A percentile compares a stretch with the other conserved stretches of the same genome.
phyloP scores from a whole-genome alignment of 305 asterid species.

The Ilex paraguariensis region DNA sequence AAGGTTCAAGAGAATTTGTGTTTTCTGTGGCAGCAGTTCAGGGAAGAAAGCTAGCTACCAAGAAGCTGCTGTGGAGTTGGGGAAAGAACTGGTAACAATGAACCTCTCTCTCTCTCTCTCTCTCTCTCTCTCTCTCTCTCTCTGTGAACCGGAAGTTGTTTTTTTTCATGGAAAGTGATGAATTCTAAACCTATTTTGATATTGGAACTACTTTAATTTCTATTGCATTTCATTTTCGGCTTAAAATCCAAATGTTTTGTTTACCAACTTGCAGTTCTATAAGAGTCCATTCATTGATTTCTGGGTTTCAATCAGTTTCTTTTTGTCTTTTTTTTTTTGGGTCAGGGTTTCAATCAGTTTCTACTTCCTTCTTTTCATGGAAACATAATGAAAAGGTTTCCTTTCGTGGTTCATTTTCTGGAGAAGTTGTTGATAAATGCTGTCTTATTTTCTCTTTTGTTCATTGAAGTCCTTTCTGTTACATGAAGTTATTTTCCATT shows the following conservation, averaged over 20 bases:
- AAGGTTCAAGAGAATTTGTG: slow-evolving; percentile 72
- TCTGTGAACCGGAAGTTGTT: background rate
- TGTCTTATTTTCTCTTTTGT: too few relatives aligned
- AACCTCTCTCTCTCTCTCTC: too few relatives aligned
- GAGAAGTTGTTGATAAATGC: background rate
- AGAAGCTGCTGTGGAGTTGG: slow-evolving; percentile 75
- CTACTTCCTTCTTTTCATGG: background rate
- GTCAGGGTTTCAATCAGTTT: too few relatives aligned
- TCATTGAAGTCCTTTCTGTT: too few relatives aligned
- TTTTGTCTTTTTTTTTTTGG: too few relatives aligned
- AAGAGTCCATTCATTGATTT: background rate
- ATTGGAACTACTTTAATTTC: background rate
- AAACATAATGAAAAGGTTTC: background rate
- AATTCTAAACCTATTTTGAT: background rate
- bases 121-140: too few relatives aligned
- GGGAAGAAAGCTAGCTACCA: slow-evolving; percentile 74
- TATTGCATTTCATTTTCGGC: background rate
- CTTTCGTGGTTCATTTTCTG: background rate
- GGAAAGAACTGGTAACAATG: slow-evolving; percentile 57
- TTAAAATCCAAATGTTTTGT: background rate
- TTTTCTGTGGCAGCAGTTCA: slow-evolving; percentile 78
- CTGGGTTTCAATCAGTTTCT: background rate
- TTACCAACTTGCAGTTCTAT: background rate
- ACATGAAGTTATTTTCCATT: background rate
- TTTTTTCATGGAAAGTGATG: slow-evolving; percentile 3